Conservation (phyloP, 257 asterid genomes). For the Scutellaria barbata region DNA sequence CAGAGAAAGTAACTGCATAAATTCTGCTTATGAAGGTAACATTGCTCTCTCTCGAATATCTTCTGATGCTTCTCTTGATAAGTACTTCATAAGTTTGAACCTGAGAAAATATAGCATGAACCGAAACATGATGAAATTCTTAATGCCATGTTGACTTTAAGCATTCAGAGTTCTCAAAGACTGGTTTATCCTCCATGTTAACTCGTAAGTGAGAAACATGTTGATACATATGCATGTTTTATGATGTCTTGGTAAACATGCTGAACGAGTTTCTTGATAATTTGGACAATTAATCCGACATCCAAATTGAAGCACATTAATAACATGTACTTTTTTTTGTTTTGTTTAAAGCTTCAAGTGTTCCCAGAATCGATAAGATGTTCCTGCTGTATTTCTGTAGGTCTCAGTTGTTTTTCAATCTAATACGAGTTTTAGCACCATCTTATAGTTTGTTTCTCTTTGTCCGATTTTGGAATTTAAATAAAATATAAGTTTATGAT, state of each 20-base stretch:
- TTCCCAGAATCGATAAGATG: no score
- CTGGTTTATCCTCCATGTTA: slow-evolving; percentile 18
- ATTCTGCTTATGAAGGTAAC: slow-evolving; percentile 41
- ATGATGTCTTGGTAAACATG: slow-evolving; percentile 1
- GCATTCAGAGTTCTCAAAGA: slow-evolving; percentile 5
- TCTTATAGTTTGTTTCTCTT: background rate
- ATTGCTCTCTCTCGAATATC: slow-evolving; percentile 7
- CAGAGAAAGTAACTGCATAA: slow-evolving; percentile 50
- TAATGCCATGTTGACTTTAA: slow-evolving; percentile 1
- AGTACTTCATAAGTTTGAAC: background rate
- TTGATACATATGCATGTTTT: no score
- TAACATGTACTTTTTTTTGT: no score
- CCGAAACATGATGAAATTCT: background rate
- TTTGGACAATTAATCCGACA: background rate
- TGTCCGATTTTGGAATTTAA: background rate
- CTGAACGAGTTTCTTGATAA: background rate
- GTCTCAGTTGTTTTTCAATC: background rate
- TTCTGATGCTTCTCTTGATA: slow-evolving; percentile 13
- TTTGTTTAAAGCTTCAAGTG: no score
- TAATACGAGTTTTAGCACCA: background rate
- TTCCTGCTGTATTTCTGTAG: background rate
- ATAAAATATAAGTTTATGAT: background rate
- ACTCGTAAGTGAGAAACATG: slow-evolving; percentile 13
- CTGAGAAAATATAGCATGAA: slow-evolving; percentile 6
- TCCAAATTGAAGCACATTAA: slow-evolving; percentile 9